phyloP scores from a whole-genome alignment of 139 green algal genomes.

The Chlamydomonas sp. region DNA sequence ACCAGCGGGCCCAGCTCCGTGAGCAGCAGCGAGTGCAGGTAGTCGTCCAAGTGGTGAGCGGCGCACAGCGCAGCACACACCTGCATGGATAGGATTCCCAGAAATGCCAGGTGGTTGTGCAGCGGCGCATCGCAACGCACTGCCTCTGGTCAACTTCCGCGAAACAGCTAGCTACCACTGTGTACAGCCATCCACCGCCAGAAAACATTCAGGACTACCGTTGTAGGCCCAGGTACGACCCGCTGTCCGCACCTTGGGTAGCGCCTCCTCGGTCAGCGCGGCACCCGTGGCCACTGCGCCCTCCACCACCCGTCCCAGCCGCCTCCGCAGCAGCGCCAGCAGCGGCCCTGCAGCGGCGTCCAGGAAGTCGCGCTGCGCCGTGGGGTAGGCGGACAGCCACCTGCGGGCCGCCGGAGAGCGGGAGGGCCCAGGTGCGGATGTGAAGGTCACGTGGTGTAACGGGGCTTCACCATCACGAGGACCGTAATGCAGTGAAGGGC shows the following conservation, averaged over 20 bases:
- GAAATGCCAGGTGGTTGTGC: too few relatives aligned
- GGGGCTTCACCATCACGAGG: too few relatives aligned
- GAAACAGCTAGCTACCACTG: too few relatives aligned
- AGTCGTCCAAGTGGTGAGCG: constrained; percentile 9
- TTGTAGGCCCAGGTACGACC: too few relatives aligned
- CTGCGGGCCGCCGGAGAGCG: neutral
- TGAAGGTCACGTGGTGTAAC: too few relatives aligned
- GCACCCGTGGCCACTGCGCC: neutral
- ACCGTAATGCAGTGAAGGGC: too few relatives aligned
- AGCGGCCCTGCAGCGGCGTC: neutral
- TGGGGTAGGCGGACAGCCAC: constrained; percentile 1
- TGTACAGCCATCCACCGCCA: too few relatives aligned
- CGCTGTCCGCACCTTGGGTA: neutral
- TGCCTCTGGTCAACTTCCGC: too few relatives aligned
- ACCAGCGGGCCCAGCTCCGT: constrained; percentile 24
- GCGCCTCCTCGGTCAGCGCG: constrained; percentile 3
- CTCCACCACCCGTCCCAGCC: constrained; percentile 26
- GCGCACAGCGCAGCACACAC: constrained; percentile 29
- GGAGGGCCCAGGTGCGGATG: too few relatives aligned
- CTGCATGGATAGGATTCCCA: neutral
- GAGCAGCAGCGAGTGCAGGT: constrained; percentile 16
- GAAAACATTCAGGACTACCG: too few relatives aligned
- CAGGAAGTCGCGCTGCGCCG: constrained; percentile 4
- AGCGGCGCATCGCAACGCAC: too few relatives aligned
- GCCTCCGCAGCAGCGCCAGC: constrained; percentile 18